These are phyloP conservation scores for Brassica balearica DNA, from an alignment of 441 rosid species.

Conservation along the genomic window DNA sequence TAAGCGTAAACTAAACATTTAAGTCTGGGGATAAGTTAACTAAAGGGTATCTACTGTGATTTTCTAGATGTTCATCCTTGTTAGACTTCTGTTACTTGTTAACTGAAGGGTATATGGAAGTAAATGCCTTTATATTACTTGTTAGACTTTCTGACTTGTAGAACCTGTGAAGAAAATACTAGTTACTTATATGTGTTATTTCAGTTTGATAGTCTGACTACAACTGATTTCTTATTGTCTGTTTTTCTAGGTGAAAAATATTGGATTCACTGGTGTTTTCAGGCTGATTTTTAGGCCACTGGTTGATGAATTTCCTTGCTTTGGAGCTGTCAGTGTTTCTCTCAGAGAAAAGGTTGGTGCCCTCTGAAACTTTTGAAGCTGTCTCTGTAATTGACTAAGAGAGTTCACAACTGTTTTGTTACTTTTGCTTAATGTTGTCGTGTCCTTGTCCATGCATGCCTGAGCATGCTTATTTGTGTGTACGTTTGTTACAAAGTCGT, in stretches of 20 bases:
- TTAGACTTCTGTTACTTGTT: too few species aligned
- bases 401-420: not conserved
- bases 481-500: not conserved
- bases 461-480: slow-evolving; percentile 15
- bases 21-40: not conserved
- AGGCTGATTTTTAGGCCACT: slow-evolving; percentile 97
- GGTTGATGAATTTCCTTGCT: slow-evolving; percentile 94
- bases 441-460: slow-evolving; percentile 24
- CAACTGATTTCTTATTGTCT: slow-evolving; percentile 24
- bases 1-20: not conserved
- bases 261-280: slow-evolving; percentile 98
- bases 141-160: slow-evolving; percentile 10
- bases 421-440: slow-evolving; percentile 16
- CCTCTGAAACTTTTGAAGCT: slow-evolving; percentile 20
- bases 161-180: slow-evolving; percentile 13
- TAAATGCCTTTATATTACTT: not conserved
- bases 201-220: slow-evolving; percentile 14
- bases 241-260: slow-evolving; percentile 80
- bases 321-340: slow-evolving; percentile 95
- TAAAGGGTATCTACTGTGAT: not conserved
- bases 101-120: not conserved
- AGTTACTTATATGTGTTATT: not conserved
- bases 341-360: slow-evolving; percentile 76
- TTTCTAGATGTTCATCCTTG: not conserved
- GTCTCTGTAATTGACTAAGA: slow-evolving; percentile 19